A percentile compares a stretch with the other conserved stretches of the same genome.
These are phyloP conservation scores for Trichoderma sp. DNA, from an alignment of 2,329 filamentous ascomycete genomes.

Conservation along the genomic window DNA sequence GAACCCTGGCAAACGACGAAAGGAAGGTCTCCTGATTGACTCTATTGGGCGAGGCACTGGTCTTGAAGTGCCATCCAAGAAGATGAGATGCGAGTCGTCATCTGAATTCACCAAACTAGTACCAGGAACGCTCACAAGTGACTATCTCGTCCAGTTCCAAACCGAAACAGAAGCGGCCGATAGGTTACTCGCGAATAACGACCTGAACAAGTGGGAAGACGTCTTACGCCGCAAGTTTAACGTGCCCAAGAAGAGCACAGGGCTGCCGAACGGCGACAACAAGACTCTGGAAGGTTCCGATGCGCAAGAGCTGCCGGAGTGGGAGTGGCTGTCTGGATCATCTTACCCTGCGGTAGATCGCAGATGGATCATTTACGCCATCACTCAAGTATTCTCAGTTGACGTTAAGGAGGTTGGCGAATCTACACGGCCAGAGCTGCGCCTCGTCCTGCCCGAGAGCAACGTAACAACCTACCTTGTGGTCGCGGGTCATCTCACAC, in stretches of 20 bases:
- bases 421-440: slow-evolving; percentile 38
- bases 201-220: slow-evolving; percentile 55
- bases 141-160: slow-evolving; percentile 52
- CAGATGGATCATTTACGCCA: slow-evolving; percentile 66
- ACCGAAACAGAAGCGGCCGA: slow-evolving; percentile 54
- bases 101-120: slow-evolving; percentile 44
- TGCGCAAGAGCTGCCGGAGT: slow-evolving; percentile 47
- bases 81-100: slow-evolving; percentile 39
- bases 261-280: slow-evolving; percentile 32
- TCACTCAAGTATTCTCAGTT: slow-evolving; percentile 64
- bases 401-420: slow-evolving; percentile 49
- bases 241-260: slow-evolving; percentile 40
- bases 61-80: slow-evolving; percentile 44
- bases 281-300: slow-evolving; percentile 32
- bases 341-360: slow-evolving; percentile 63
- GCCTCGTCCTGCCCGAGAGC: slow-evolving; percentile 52
- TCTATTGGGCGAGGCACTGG: slow-evolving; percentile 69
- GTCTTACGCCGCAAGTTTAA: slow-evolving; percentile 55
- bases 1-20: slow-evolving; percentile 58
- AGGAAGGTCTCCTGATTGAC: slow-evolving; percentile 70
- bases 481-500: slow-evolving; percentile 62
- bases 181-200: slow-evolving; percentile 49
- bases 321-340: slow-evolving; percentile 53
- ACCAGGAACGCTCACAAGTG: slow-evolving; percentile 56
- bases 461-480: slow-evolving; percentile 63